Evolutionary conservation across 805 yeast species (phyloP), one percentile per base, ranked within the genome.

Genomic region (Candida cerambycidarum): DNA sequence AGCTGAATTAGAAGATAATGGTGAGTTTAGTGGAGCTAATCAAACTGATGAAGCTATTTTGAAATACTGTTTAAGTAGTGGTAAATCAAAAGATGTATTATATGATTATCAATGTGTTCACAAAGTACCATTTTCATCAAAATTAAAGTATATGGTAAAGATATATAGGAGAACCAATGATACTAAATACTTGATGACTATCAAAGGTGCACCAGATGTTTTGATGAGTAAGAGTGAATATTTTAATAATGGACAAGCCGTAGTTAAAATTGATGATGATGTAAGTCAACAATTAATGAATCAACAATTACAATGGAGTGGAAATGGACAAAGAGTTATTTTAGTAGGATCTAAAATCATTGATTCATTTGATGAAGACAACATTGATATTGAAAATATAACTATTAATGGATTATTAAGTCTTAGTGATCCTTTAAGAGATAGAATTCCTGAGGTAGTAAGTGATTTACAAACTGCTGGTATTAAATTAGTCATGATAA

Each of bases 191-290:
- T 59, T 57, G 7, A 42, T 61, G 27, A 53, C 62, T 21, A 57
- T 72, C 39, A 73, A 72, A 51, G 78, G 78, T 36, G 78, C 78
- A 2, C 76, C 78, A 3, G 78, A 73, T 51, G 62, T 71, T 30
- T 53, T 73, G 19, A 37, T 73, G 30, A 30, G 23, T 17, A 35
- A 41, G 14, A 16, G 53, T 54, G 6, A 59, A 52, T 35, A 67
- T 73, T 43, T 31, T 52, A 4, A 46, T 35, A 14, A 35, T 45
- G n/a, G 28, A 58, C 38, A 53, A 5, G 55, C 56, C 18, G 44
- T 51, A 7, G 50, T 56, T 3, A 45, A 43, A 16, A 47, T 62
- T 42, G 49, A 48, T 25, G 47, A 41, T 6, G 39, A 36, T 7
- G 12, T 25, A 14, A 13, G 19, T 16, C 36, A 32, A 16, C 49